phyloP scores from a whole-genome alignment of 176 grass and related monocot species.

The Typha latifolia region DNA sequence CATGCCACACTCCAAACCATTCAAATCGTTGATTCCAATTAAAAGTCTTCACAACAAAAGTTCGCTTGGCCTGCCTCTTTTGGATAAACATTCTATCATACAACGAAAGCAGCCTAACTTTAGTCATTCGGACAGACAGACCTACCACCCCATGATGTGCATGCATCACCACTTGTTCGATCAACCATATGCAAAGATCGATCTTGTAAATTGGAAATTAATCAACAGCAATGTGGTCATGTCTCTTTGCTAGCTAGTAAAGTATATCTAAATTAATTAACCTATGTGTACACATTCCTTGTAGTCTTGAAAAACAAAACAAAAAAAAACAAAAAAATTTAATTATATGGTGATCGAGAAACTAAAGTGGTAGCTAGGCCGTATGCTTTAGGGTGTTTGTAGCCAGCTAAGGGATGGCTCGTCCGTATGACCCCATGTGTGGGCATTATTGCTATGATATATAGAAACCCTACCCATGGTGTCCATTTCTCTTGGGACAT shows the following conservation, averaged over 20 bases:
- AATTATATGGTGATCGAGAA: background rate
- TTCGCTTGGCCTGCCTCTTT: background rate
- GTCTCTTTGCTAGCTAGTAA: too few species aligned
- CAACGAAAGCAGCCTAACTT: background rate
- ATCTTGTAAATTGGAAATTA: too few species aligned
- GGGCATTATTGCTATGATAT: conserved; percentile 49
- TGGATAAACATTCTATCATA: conserved; percentile 1
- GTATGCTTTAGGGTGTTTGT: conserved; percentile 26
- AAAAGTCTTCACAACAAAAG: background rate
- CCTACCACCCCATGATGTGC: background rate
- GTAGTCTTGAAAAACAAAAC: too few species aligned
- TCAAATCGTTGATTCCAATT: background rate
- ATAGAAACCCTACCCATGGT: conserved; percentile 71
- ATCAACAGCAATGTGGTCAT: too few species aligned
- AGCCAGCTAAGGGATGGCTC: conserved; percentile 28
- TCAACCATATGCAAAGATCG: background rate
- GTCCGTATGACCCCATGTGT: conserved; percentile 32
- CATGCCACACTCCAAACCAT: background rate
- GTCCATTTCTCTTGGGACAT: conserved; percentile 40
- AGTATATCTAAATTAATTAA: too few species aligned
- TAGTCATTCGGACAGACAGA: background rate
- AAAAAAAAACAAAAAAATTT: too few species aligned
- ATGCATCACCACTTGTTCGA: background rate
- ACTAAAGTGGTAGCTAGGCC: conserved; percentile 1
- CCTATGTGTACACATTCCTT: too few species aligned